phyloP scores from a whole-genome alignment of 257 asterid species.

The Solanum megistacrolobum region DNA sequence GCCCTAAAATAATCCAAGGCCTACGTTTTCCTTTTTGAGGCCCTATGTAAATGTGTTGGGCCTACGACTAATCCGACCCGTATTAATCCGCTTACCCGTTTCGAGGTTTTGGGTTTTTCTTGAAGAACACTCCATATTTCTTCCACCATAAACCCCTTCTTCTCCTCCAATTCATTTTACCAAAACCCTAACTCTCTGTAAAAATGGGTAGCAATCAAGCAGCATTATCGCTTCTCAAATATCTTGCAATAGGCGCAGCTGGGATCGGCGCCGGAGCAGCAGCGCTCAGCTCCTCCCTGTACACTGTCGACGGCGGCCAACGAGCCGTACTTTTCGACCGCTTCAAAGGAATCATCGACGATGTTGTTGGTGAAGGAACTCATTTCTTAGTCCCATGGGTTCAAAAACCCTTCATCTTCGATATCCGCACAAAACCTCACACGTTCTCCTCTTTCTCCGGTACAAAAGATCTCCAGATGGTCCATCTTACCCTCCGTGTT shows the following conservation, averaged over 20 bases:
- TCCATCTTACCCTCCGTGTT: slow-evolving; percentile 82
- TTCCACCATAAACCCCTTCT: background rate
- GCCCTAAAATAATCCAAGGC: no score
- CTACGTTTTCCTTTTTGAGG: no score
- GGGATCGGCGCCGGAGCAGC: slow-evolving; percentile 51
- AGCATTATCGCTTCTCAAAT: slow-evolving; percentile 38
- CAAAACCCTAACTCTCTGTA: background rate
- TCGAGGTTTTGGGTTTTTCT: background rate
- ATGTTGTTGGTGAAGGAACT: slow-evolving; percentile 79
- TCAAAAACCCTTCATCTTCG: slow-evolving; percentile 78
- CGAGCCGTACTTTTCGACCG: slow-evolving; percentile 93
- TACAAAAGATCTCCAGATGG: slow-evolving; percentile 97
- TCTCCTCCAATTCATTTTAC: background rate
- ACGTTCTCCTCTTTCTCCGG: slow-evolving; percentile 71
- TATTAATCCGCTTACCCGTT: background rate
- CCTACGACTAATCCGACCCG: background rate
- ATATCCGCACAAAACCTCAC: slow-evolving; percentile 85
- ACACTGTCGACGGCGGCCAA: slow-evolving; percentile 94
- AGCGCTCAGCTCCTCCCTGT: slow-evolving; percentile 50
- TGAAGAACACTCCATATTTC: background rate
- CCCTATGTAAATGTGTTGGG: background rate
- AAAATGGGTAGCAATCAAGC: slow-evolving; percentile 56
- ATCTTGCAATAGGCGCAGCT: slow-evolving; percentile 63
- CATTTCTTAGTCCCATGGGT: slow-evolving; percentile 86
- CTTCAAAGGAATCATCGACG: slow-evolving; percentile 68